Evolutionary conservation across 139 green algal genomes (phyloP), one percentile per base, ranked within the genome.

Genomic region (Coccomyxa sp.): DNA sequence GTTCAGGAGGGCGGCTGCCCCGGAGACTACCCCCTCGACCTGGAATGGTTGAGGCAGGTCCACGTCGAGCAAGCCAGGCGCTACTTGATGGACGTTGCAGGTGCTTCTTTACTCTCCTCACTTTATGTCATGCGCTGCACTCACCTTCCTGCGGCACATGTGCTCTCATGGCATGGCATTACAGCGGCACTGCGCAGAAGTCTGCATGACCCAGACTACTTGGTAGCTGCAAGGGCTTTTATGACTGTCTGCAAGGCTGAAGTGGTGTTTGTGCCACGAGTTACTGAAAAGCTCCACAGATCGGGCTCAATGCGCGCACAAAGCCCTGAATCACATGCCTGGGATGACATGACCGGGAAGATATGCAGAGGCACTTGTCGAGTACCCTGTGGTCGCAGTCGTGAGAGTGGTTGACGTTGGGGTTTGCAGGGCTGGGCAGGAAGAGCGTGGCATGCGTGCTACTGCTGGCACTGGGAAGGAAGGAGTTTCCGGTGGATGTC

Each of bases 371-470:
- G n/a, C n/a, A n/a, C n/a, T n/a, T n/a, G n/a, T n/a, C n/a, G n/a
- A n/a, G n/a, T n/a, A n/a, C n/a, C n/a, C n/a, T n/a, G n/a, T n/a
- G n/a, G n/a, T n/a, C n/a, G n/a, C n/a, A n/a, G n/a, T n/a, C n/a
- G n/a, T n/a, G n/a, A n/a, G n/a, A n/a, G n/a, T n/a, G n/a, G n/a
- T n/a, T n/a, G n/a, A n/a, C n/a, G n/a, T n/a, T n/a, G 27, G 1
- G 18, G 6, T 37, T 7, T 69, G 34, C 82, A 79, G 91, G 91
- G 5, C 83, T 95, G 71, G 91, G 91, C 0, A 78, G 87, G 64
- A 95, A 95, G 87, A 94, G 88, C 73, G 79, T 87, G 16, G 89
- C 84, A 2, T 96, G 92, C 82, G 90, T 96, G 55, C 84, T 87
- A 76, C 85, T 96, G 75, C 80, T 96, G 8, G 82, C 71, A 9